Conservation (phyloP, 345 rosid species). For the Moricandia arvensis region DNA sequence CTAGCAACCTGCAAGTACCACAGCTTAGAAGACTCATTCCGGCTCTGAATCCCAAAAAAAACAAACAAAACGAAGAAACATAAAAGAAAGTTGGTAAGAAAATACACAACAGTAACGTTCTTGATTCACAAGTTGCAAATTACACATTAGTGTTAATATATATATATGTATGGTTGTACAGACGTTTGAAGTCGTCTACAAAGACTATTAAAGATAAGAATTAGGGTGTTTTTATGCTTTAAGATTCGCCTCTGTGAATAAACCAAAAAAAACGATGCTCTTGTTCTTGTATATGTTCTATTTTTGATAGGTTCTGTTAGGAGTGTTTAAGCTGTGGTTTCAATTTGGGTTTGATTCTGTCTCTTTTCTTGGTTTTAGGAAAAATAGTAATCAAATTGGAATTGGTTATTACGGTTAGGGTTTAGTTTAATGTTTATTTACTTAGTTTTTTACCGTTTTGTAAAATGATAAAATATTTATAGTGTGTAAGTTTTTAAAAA, state of each 20-base stretch:
- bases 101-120: slow-evolving; percentile 19
- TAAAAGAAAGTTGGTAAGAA: slow-evolving; percentile 14
- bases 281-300: slow-evolving; percentile 15
- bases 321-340: not conserved
- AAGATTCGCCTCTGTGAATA: slow-evolving; percentile 25
- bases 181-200: slow-evolving; percentile 33
- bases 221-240: slow-evolving; percentile 23
- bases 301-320: not conserved
- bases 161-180: slow-evolving; percentile 32
- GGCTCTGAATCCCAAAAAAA: not conserved
- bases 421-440: not conserved
- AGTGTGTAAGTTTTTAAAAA: not conserved
- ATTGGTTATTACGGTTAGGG: not conserved
- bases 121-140: slow-evolving; percentile 17
- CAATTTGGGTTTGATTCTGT: slow-evolving; percentile 14
- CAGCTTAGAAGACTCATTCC: not conserved
- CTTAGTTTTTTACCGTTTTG: not conserved
- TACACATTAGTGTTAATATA: slow-evolving; percentile 17
- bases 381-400: slow-evolving; percentile 13
- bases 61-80: slow-evolving; percentile 4
- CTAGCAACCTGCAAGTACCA: slow-evolving; percentile 30
- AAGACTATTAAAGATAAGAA: slow-evolving; percentile 13
- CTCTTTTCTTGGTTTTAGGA: not conserved
- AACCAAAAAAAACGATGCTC: not conserved
- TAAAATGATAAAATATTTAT: slow-evolving; percentile 3